Evolutionary conservation across 768 basidiomycete genomes (phyloP).

Genomic region (Hericium erinaceus): DNA sequence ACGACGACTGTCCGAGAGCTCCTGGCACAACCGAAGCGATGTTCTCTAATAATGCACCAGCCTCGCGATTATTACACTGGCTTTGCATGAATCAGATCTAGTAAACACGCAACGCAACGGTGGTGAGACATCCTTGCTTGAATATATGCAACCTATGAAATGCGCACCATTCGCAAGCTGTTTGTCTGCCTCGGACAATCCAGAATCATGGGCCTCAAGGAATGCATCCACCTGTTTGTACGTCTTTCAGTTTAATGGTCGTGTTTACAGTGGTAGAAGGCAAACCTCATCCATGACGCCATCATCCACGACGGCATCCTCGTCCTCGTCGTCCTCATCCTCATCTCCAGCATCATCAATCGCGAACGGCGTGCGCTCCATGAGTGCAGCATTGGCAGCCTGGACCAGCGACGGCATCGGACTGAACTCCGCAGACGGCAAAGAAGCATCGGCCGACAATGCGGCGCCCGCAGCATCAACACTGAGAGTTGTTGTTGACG

Average conservation of each 20-base stretch:
- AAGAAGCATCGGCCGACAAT: slow-evolving; percentile 15
- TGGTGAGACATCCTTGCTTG: slow-evolving; percentile 1
- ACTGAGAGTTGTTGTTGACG: slow-evolving; percentile 31
- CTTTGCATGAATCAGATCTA: slow-evolving; percentile 53
- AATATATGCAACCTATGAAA: background rate
- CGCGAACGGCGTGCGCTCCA: slow-evolving; percentile 93
- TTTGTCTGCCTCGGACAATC: slow-evolving; percentile 71
- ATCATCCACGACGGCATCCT: slow-evolving; percentile 52
- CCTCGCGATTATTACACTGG: slow-evolving; percentile 38
- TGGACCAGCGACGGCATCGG: slow-evolving; percentile 55
- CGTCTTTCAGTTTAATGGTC: background rate
- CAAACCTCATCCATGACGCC: slow-evolving; percentile 84
- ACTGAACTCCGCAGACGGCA: slow-evolving; percentile 28
- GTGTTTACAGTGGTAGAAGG: slow-evolving; percentile 1
- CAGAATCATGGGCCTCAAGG: slow-evolving; percentile 87
- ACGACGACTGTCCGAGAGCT: slow-evolving; percentile 1
- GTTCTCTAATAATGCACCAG: background rate
- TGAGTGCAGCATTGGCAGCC: slow-evolving; percentile 71
- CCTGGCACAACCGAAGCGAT: background rate
- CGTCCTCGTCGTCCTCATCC: slow-evolving; percentile 52
- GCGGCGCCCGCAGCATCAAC: slow-evolving; percentile 30
- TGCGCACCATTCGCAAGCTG: slow-evolving; percentile 63
- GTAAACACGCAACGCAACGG: background rate
- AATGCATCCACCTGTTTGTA: slow-evolving; percentile 73
- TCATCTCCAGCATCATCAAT: slow-evolving; percentile 91